These are phyloP conservation scores for Colletotrichum tabaci DNA, from an alignment of 2,329 filamentous ascomycete genomes.

Conservation along the genomic window DNA sequence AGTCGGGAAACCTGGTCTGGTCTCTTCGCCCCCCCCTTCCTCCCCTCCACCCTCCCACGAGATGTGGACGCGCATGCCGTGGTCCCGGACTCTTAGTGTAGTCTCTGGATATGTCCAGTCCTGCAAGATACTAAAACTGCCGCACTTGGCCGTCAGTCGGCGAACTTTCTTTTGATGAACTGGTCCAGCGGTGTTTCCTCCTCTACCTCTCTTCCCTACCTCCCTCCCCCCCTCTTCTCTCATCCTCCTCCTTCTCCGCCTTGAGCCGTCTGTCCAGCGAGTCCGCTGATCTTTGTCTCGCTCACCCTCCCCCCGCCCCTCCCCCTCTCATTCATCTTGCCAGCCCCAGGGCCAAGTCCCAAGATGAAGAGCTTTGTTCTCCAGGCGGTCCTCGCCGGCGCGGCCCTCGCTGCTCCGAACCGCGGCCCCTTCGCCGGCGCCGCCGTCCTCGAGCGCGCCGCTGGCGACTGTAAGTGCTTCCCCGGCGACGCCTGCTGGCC, in stretches of 20 bases:
- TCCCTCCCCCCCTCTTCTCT: neutral
- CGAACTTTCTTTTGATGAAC: slow-evolving; percentile 28
- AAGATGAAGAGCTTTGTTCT: slow-evolving; percentile 40
- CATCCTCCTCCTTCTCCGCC: neutral
- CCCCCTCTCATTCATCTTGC: neutral
- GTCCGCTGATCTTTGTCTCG: slow-evolving; percentile 23
- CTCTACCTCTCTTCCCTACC: slow-evolving; percentile 9
- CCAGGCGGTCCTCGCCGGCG: slow-evolving; percentile 28
- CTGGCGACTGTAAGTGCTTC: slow-evolving; percentile 59
- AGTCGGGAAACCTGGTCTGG: slow-evolving; percentile 22
- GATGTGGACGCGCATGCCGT: slow-evolving; percentile 22
- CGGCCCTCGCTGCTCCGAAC: slow-evolving; percentile 30
- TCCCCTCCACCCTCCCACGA: neutral
- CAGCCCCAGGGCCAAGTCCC: neutral
- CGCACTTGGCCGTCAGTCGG: slow-evolving; percentile 9
- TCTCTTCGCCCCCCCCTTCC: too few species aligned
- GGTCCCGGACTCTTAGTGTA: slow-evolving; percentile 12
- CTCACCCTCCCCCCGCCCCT: neutral
- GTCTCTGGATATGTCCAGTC: neutral
- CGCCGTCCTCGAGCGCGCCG: slow-evolving; percentile 51
- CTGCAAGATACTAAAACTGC: slow-evolving; percentile 33
- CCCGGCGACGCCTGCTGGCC: slow-evolving; percentile 68
- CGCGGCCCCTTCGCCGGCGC: slow-evolving; percentile 1
- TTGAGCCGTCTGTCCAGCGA: slow-evolving; percentile 18
- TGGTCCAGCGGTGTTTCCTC: slow-evolving; percentile 15